Base-by-base conservation (phyloP, 2,329 filamentous ascomycete genomes). In the Fusarium multiceps region DNA sequence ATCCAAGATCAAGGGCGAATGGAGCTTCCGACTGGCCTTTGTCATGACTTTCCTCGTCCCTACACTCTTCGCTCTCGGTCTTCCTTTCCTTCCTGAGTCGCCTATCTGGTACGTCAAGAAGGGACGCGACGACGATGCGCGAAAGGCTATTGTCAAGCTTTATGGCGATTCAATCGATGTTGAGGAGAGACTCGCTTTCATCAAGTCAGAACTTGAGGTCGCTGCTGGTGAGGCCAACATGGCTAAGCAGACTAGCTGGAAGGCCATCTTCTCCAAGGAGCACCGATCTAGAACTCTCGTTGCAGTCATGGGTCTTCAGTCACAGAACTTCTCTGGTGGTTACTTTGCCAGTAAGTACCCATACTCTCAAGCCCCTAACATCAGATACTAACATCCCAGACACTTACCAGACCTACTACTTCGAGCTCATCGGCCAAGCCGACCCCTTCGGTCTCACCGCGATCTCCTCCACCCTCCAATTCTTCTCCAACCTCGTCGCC, bases 71-170 rank as follows among this genome's bases (percentile, higher is more conserved):
- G 64, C 64, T 11, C 27, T 74, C 1, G 73, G 51, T 2, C 65
- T 77, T 0, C 74, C 75, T 0, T 77, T 77, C 18, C 59, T 77
- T 0, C 75, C 75, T 0, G 75, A 77, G 41, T 77, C 75, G 0
- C 75, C 75, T 3, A 74, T 77, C 2, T 77, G 75, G 74, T 74
- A 73, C 11, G 55, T 77, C 41, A 77, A 77, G 67, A 74, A 75
- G 57, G 75, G 68, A 1, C 67, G 65, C 11, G 74, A 77, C 1
- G 73, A 74, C 2, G 74, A 76, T n/a, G 75, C 74, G 1, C 68
- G 73, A 21, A 75, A 73, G 58, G 74, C 75, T 0, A 76, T 77
- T 25, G 21, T 58, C 13, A 75, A 72, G 54, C 69, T 77, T 0
- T 77, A 70, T 14, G 74, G 75, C 3, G 30, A 68, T 6, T 32